These are phyloP conservation scores for Curvularia spicifera DNA, from an alignment of 2,329 filamentous ascomycete species.

Conservation along the genomic window DNA sequence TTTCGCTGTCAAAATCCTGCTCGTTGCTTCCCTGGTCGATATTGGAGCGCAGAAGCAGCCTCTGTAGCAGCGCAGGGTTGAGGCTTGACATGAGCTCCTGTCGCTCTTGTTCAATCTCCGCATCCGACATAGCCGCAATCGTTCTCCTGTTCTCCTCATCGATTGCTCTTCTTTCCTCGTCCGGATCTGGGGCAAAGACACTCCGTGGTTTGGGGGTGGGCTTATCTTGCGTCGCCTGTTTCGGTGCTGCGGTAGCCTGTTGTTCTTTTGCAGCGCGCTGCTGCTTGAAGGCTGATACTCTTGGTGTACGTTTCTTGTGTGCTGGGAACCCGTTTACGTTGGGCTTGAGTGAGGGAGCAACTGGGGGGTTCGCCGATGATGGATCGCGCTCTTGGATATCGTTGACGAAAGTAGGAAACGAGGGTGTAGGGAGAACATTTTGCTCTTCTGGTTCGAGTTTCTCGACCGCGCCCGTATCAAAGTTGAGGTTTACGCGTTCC, in stretches of 20 bases:
- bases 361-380: conserved; percentile 65
- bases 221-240: conserved; percentile 22
- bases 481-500: conserved; percentile 66
- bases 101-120: conserved; percentile 81
- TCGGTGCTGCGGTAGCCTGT: conserved; percentile 19
- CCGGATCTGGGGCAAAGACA: conserved; percentile 32
- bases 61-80: conserved; percentile 76
- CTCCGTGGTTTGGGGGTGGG: conserved; percentile 19
- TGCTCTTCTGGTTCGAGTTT: conserved; percentile 41
- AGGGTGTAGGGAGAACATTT: conserved; percentile 23
- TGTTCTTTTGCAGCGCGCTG: conserved; percentile 55
- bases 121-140: conserved; percentile 77
- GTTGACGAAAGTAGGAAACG: conserved; percentile 60
- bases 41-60: conserved; percentile 76
- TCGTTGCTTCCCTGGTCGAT: conserved; percentile 68
- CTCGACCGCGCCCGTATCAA: conserved; percentile 61
- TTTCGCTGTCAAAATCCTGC: conserved; percentile 38
- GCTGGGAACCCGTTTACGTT: conserved; percentile 79
- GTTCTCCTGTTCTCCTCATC: conserved; percentile 80
- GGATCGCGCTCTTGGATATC: conserved; percentile 81
- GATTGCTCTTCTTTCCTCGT: conserved; percentile 73
- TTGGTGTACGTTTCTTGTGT: conserved; percentile 74
- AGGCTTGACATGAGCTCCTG: conserved; percentile 80
- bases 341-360: conserved; percentile 65
- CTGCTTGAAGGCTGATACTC: conserved; percentile 80